Evolutionary conservation across 2,329 filamentous ascomycete genomes (phyloP), one percentile per base, ranked within the genome.

Genomic region (Fusarium compactum): DNA sequence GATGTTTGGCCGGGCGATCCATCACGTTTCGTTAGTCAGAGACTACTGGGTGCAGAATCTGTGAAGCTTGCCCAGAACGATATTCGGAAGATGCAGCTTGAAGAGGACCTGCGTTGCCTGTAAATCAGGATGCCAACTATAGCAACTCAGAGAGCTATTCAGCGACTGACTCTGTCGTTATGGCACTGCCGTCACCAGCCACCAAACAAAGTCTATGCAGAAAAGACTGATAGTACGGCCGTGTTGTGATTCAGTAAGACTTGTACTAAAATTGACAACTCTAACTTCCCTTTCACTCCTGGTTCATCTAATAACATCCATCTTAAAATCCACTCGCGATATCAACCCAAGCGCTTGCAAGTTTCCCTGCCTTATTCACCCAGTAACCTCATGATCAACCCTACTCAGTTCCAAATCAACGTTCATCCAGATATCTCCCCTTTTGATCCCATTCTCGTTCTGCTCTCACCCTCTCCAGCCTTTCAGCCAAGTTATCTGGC

Each of bases 381-480:
- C 12, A 14, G 12, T 2, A 14, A 14, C 12, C 29, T 12, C 29
- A 30, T 30, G 15, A 30, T 30, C 1, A 6, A 30, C 34, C 43
- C 4, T 16, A n/a, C 10, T 22, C 34, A 30, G 12, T 25, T n/a
- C 16, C 5, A 43, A 40, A 38, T 22, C 29, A 32, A 43, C 20
- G 27, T 15, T 15, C 15, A 53, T 18, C n/a, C 16, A 15, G 6
- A 40, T 30, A 51, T 34, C 48, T 43, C 54, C 51, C 41, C 41
- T 34, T 62, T 53, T 64, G 48, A 22, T 63, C 57, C 43, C 47
- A 54, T 22, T 65, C 58, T 30, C 67, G 53, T 40, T 71, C 61
- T 25, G 58, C 45, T 38, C 50, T 62, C 41, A 74, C 52, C 27
- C 55, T 60, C 50, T 74, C 69, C 15, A 75, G 53, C n/a, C 70